phyloP scores from a whole-genome alignment of 1,284 basidiomycete genomes.

The Kalmanozyma brasiliensis region DNA sequence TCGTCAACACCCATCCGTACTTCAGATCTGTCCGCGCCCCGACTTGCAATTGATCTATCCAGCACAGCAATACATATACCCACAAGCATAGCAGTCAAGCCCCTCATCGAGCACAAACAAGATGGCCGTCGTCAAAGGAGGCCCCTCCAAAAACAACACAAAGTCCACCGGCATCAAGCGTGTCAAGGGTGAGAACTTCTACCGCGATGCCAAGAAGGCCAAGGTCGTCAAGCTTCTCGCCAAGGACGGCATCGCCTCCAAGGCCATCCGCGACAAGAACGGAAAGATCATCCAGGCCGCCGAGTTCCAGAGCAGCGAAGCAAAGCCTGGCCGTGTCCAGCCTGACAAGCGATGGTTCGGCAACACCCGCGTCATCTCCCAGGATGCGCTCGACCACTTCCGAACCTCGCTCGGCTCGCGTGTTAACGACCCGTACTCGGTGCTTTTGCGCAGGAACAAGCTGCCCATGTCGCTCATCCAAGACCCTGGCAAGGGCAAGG shows the following conservation, averaged over 20 bases:
- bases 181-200: constrained; percentile 67
- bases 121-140: constrained; percentile 58
- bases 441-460: constrained; percentile 65
- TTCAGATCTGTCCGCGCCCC: no score
- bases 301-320: constrained; percentile 66
- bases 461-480: constrained; percentile 67
- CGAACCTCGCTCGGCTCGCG: constrained; percentile 60
- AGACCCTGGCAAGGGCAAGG: constrained; percentile 60
- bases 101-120: constrained; percentile 8
- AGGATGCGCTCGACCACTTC: constrained; percentile 72
- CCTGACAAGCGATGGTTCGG: constrained; percentile 70
- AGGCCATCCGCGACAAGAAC: constrained; percentile 63
- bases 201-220: constrained; percentile 67
- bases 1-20: no score
- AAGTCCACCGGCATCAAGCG: constrained; percentile 55
- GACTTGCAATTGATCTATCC: no score
- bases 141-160: constrained; percentile 50
- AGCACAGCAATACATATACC: constrained; percentile 11
- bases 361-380: constrained; percentile 90
- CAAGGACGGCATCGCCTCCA: constrained; percentile 62
- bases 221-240: constrained; percentile 66
- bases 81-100: constrained; percentile 13
- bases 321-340: constrained; percentile 66
- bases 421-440: constrained; percentile 66
- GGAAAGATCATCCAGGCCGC: constrained; percentile 64